Percentiles rank a stretch among this genome's conserved stretches.
Conservation (phyloP, 257 asterid species). For the Solanum tarijense region DNA sequence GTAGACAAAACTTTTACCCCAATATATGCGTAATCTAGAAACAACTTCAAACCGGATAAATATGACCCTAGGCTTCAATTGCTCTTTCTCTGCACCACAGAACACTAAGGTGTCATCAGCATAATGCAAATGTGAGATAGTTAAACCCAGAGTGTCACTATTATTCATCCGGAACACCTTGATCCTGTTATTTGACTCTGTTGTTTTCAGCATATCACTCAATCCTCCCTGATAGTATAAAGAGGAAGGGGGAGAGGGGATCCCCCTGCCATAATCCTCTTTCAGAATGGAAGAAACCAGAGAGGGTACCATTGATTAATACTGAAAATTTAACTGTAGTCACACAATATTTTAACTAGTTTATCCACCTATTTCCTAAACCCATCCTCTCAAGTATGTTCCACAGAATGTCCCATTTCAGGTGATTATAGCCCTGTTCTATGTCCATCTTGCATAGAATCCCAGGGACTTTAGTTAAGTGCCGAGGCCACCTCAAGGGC, state of each 20-base stretch:
- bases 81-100: not conserved
- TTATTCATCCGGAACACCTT: not conserved
- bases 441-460: not conserved
- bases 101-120: not conserved
- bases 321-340: not conserved
- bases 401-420: not conserved
- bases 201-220: not conserved
- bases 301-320: not conserved
- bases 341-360: not conserved
- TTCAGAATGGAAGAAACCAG: not conserved
- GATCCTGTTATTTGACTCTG: not conserved
- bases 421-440: not conserved
- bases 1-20: not conserved
- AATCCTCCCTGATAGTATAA: not conserved
- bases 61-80: not conserved
- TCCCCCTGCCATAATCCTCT: not conserved
- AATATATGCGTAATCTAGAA: not conserved
- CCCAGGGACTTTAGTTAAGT: not conserved
- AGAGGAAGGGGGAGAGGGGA: not conserved
- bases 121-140: not conserved
- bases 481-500: not conserved
- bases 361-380: not conserved
- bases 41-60: not conserved
- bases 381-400: not conserved
- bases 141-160: not conserved